Evolutionary conservation across 2,329 filamentous ascomycete genomes (phyloP).

Genomic region (Fonsecaea nubica): DNA sequence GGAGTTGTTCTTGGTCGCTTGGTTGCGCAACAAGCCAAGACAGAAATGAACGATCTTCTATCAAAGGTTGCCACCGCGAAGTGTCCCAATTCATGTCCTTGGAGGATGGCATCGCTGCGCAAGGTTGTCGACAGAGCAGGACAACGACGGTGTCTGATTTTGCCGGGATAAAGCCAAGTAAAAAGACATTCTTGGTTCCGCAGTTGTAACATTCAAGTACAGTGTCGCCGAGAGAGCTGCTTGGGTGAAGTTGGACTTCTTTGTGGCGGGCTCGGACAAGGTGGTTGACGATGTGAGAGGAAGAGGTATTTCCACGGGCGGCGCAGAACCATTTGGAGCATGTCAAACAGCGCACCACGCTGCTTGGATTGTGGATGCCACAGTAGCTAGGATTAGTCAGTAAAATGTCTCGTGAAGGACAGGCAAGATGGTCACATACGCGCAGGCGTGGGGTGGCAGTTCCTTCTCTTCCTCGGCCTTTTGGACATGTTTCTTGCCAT

Average conservation of each 20-base stretch:
- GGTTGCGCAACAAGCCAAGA: conserved; percentile 90
- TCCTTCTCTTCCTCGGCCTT: conserved; percentile 72
- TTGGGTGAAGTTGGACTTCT: conserved; percentile 95
- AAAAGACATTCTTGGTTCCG: conserved; percentile 98
- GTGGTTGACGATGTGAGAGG: conserved; percentile 98
- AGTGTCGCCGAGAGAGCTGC: conserved; percentile 91
- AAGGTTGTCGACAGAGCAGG: conserved; percentile 93
- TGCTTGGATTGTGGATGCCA: conserved; percentile 93
- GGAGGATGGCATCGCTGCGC: conserved; percentile 89
- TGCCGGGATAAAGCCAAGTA: conserved; percentile 96
- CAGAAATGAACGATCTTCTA: conserved; percentile 94
- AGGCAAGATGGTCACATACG: conserved; percentile 65
- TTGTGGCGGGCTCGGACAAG: conserved; percentile 96
- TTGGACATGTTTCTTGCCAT: conserved; percentile 62
- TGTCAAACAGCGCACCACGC: conserved; percentile 92
- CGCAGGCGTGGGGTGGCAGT: conserved; percentile 92
- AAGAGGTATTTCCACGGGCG: conserved; percentile 92
- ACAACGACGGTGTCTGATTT: conserved; percentile 99
- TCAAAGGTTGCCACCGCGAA: conserved; percentile 94
- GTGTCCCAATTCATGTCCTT: conserved; percentile 99
- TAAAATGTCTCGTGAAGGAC: neutral
- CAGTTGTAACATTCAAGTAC: conserved; percentile 99
- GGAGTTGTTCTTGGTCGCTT: conserved; percentile 92
- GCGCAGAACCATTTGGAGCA: conserved; percentile 99
- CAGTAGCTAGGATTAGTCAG: conserved; percentile 71